Evolutionary conservation across 1,284 basidiomycete species (phyloP), one percentile per base, ranked within the genome.

Genomic region (Leccinum pachyderme): DNA sequence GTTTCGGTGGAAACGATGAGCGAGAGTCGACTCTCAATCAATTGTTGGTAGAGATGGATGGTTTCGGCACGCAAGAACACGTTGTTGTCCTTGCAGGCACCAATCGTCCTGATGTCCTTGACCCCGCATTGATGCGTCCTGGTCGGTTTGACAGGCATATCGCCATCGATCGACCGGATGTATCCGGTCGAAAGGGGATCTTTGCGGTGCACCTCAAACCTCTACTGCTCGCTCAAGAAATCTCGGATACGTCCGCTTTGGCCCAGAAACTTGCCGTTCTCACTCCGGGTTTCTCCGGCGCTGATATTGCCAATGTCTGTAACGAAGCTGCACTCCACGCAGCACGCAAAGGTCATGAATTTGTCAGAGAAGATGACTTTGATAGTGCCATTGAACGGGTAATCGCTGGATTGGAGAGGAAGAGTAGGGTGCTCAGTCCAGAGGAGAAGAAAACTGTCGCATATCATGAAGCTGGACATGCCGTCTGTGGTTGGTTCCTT

Each of bases 401-500:
- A 48, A 96, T 99, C 63, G 96, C 95, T 54, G 97, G 97, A 51
- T 77, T 99, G 61, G 96, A 99, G 81, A 83, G 93, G 71, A 98
- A 98, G 84, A 94, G 89, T 61, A 81, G 95, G 58, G 91, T 99
- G 39, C 78, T 99, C 48, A 95, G 91, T 65, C 84, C 89, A 39
- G 93, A 98, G 63, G 97, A 99, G 82, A 99, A 99, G 87, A 95
- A 88, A 77, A 98, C 93, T 0, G 96, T 99, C 32, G 97, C 97
- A 3, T 98, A 99, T 73, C 97, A 99, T 72, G 97, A 99, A 79
- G 97, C 97, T 32, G 97, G 96, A 1, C 96, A 99, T 74, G 96
- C 97, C 25, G 89, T 99, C 49, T 96, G 93, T 67, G 96, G 96
- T 18, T 99, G 97, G 96, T 98, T 93, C 81, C 74, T 98, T 62